Base-by-base conservation (phyloP, 208 protist genomes). In the Porcisia hertigi region DNA sequence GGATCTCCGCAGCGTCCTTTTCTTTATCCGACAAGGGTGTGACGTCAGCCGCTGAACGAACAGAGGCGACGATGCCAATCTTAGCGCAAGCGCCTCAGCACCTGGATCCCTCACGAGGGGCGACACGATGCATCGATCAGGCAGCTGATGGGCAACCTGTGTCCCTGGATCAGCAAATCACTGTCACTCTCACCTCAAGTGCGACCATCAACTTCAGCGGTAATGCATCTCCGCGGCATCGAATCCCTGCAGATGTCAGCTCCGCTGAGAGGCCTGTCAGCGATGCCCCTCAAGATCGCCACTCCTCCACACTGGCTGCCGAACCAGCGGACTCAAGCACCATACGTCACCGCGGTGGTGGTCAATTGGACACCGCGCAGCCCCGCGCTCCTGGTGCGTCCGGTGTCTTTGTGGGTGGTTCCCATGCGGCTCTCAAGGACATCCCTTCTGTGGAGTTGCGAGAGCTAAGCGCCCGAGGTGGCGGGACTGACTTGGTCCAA, bases 401-500 rank as follows among this genome's bases (percentile, higher is more conserved):
- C 23, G 8, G 49, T 41, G 34, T 14, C 4, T 39, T 41, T 3
- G 54, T 12, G 39, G 14, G 47, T 20, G 20, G 41, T 25, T 23
- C 41, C 18, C 39, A 64, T 30, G 34, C 41, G 4, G n/a, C 39
- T 45, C 23, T 53, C 3, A 34, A 69, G 5, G 60, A 64, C 39
- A 23, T 69, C 30, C 72, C 72, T 4, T 66, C 59, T 76, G 23
- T 76, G 18, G 49, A 20, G 47, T 18, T 69, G 39, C 72, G 43
- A 4, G 59, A 49, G 58, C 67, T 82, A 12, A 53, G 23, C 57
- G 14, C 49, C 0, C 72, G 63, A 1, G 52, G 65, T 0, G 77
- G 67, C 12, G 49, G 66, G 6, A 20, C 14, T 1, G 25, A 53
- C n/a, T 30, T 34, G 0, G 43, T 12, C 3, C 18, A 73, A 30